Evolutionary conservation across 208 protist species (phyloP), one percentile per base, ranked within the genome.

Genomic region (Trypanosoma scelopori): DNA sequence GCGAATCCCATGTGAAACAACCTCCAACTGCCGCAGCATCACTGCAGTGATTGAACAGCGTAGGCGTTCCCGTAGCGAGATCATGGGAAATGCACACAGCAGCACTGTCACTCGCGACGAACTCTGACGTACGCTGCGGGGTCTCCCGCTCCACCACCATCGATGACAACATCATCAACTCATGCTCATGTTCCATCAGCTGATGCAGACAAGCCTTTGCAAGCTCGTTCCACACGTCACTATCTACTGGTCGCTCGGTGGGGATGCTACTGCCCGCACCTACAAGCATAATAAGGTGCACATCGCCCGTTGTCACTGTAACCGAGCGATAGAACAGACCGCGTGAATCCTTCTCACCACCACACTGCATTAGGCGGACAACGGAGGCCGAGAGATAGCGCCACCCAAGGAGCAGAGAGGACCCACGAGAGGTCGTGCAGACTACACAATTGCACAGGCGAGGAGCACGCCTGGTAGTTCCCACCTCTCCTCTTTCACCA

Each of bases 351-450:
- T 28, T 30, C 18, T 23, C 61, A 11, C 1, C 43, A n/a, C 18
- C 48, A 23, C 13, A 20, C 6, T 57, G 48, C 39, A 47, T 23
- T 52, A 69, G 43, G 15, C 42, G 52, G n/a, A 53, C 28, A 43
- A 69, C 41, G 35, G 37, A 22, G 0, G 63, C 63, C 1, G 51
- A 28, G 51, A 69, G 27, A 42, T 69, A 69, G 13, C 63, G 51
- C 63, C 63, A 69, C 23, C 41, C 52, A 12, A 69, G 42, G 52
- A 43, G 52, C 20, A 69, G 23, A 23, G 18, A 61, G 15, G 25
- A 48, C 20, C 41, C 28, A 50, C 52, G 37, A 22, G 30, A 53
- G 0, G 16, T 47, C 3, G 63, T 53, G 13, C 25, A 41, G 41
- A 69, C 46, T 1, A 58, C 53, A 28, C 42, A 41, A 53, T 25